Conservation (phyloP, 1,284 basidiomycete genomes). For the Heterobasidion parviporum region DNA sequence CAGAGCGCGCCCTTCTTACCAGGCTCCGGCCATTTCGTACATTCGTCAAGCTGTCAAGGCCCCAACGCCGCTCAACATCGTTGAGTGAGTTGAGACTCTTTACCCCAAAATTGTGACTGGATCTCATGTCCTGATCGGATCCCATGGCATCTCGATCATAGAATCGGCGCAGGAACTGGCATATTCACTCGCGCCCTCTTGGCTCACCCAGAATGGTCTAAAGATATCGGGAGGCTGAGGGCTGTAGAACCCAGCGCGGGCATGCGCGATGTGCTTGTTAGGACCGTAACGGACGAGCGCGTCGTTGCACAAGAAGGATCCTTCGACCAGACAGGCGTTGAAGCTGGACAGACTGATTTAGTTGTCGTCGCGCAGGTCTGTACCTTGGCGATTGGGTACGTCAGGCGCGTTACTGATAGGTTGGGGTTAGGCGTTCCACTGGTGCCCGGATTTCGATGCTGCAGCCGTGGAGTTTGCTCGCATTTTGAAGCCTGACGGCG, state of each 20-base stretch:
- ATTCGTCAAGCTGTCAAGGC: constrained; percentile 39
- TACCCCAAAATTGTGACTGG: neutral
- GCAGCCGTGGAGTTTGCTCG: constrained; percentile 63
- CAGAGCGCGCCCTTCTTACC: constrained; percentile 70
- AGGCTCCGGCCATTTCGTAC: constrained; percentile 41
- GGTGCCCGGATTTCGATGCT: constrained; percentile 66
- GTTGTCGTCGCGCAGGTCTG: constrained; percentile 65
- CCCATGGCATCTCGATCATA: constrained; percentile 15
- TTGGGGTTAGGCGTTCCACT: constrained; percentile 62
- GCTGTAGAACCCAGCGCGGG: constrained; percentile 71
- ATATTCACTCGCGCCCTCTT: constrained; percentile 74
- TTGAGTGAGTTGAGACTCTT: constrained; percentile 48
- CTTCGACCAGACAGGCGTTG: constrained; percentile 51
- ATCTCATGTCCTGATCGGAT: neutral
- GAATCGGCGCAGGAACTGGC: constrained; percentile 69
- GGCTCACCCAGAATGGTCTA: constrained; percentile 47
- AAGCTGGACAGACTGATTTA: constrained; percentile 64
- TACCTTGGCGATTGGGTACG: neutral
- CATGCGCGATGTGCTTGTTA: constrained; percentile 56
- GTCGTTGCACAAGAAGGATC: constrained; percentile 50
- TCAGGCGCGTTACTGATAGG: neutral
- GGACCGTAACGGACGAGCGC: constrained; percentile 38
- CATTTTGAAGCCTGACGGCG: constrained; percentile 59
- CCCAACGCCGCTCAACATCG: constrained; percentile 44
- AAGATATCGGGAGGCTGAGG: constrained; percentile 38